Percentiles rank a stretch among this genome's conserved stretches.
Evolutionary conservation across 2,329 filamentous ascomycete genomes (phyloP).

Genomic region (Colletotrichum tofieldiae): DNA sequence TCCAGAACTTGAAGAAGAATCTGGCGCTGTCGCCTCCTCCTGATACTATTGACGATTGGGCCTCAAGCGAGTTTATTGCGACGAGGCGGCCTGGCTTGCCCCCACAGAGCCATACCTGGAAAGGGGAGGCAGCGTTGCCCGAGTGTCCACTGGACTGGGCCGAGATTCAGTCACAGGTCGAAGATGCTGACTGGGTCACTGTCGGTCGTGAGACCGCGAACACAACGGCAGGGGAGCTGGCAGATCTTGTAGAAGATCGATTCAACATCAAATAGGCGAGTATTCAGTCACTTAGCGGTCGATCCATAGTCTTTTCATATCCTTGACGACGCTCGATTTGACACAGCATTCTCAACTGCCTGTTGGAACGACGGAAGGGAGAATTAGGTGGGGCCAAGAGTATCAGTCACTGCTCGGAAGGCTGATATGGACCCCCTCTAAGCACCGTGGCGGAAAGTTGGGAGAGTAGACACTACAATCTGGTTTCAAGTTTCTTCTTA

Average conservation of each 20-base stretch:
- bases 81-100: neutral
- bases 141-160: constrained; percentile 1
- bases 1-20: neutral
- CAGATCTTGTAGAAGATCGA: neutral
- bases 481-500: too few species aligned
- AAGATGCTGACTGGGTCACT: neutral
- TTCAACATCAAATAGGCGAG: neutral
- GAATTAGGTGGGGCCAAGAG: too few species aligned
- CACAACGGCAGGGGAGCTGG: neutral
- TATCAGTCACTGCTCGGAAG: too few species aligned
- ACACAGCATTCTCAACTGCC: too few species aligned
- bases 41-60: neutral
- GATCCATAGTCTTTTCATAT: too few species aligned
- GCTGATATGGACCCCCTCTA: too few species aligned
- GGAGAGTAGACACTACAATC: too few species aligned
- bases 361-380: too few species aligned
- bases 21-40: neutral
- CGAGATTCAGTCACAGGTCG: neutral
- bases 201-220: neutral
- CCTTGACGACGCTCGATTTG: too few species aligned
- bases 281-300: neutral
- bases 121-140: neutral
- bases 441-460: too few species aligned
- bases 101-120: neutral
- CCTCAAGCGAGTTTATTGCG: neutral